Conservation (phyloP, 257 asterid genomes). For the Linderniella brevidens region DNA sequence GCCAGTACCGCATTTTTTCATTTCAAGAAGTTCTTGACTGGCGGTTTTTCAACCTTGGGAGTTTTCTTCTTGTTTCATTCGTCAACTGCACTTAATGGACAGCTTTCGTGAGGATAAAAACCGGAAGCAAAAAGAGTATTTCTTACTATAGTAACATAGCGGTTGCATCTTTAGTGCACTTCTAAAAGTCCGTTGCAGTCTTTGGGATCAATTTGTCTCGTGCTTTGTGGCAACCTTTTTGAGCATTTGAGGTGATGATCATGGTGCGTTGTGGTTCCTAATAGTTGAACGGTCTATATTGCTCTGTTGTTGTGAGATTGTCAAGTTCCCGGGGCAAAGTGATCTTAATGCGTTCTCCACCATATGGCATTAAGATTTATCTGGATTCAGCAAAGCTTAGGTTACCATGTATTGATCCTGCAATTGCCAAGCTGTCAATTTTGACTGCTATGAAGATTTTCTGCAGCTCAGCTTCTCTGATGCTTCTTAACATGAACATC, state of each 20-base stretch:
- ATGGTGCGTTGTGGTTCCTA: background rate
- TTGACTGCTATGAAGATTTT: slow-evolving; percentile 29
- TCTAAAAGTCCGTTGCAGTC: slow-evolving; percentile 34
- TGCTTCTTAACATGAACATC: slow-evolving; percentile 10
- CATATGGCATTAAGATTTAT: too few relatives aligned
- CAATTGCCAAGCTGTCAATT: background rate
- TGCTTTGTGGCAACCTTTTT: slow-evolving; percentile 1
- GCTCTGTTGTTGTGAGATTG: too few relatives aligned
- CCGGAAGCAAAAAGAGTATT: slow-evolving; percentile 36
- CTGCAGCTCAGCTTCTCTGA: slow-evolving; percentile 18
- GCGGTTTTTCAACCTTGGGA: slow-evolving; percentile 60
- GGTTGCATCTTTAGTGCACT: slow-evolving; percentile 34
- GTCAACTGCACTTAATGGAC: slow-evolving; percentile 77
- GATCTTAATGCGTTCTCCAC: too few relatives aligned
- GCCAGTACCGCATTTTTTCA: slow-evolving; percentile 39
- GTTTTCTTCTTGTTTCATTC: slow-evolving; percentile 64
- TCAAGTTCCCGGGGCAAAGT: too few relatives aligned
- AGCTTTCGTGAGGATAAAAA: slow-evolving; percentile 27
- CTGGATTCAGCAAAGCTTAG: too few relatives aligned
- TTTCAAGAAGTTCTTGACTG: slow-evolving; percentile 86
- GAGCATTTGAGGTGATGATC: background rate
- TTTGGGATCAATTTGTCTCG: slow-evolving; percentile 2
- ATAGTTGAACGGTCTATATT: too few relatives aligned
- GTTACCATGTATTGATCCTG: slow-evolving; percentile 4
- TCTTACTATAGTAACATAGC: slow-evolving; percentile 23